These are phyloP conservation scores for Colletotrichum sp. DNA, from an alignment of 2,329 filamentous ascomycete genomes.

Conservation along the genomic window DNA sequence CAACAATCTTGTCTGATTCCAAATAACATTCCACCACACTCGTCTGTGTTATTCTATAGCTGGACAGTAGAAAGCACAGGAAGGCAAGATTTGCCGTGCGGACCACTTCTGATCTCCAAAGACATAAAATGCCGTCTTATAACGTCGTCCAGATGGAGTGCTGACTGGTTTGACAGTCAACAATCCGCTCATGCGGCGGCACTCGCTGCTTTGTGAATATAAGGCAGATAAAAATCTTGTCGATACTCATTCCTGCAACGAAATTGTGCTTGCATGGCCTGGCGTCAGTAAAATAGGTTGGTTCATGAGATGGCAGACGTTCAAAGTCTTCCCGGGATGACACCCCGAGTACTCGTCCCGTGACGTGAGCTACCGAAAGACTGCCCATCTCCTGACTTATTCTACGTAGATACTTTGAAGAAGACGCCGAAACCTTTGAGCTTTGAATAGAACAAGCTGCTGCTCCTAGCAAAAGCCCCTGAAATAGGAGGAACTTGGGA, in stretches of 20 bases:
- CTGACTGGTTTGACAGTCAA: not conserved
- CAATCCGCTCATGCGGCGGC: not conserved
- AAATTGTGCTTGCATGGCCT: not conserved
- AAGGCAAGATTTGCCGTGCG: not conserved
- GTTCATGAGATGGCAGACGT: not conserved
- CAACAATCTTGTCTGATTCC: not conserved
- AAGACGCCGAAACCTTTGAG: not conserved
- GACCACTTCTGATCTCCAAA: not conserved
- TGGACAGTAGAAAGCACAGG: not conserved
- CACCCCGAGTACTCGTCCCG: not conserved
- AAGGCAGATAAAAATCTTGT: fast-evolving
- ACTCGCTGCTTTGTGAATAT: not conserved
- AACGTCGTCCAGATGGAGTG: not conserved
- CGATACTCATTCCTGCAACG: not conserved
- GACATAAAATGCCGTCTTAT: not conserved
- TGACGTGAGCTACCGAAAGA: not conserved
- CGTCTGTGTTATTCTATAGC: not conserved
- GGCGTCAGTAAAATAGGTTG: not conserved
- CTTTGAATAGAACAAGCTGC: not conserved
- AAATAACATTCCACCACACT: not conserved
- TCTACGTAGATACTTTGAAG: not conserved
- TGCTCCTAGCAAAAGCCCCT: not conserved
- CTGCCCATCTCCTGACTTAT: not conserved
- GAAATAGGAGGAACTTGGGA: not conserved
- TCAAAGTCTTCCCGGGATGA: not conserved